phyloP scores from a whole-genome alignment of 2,329 filamentous ascomycete genomes.

The Aureobasidium subglaciale region DNA sequence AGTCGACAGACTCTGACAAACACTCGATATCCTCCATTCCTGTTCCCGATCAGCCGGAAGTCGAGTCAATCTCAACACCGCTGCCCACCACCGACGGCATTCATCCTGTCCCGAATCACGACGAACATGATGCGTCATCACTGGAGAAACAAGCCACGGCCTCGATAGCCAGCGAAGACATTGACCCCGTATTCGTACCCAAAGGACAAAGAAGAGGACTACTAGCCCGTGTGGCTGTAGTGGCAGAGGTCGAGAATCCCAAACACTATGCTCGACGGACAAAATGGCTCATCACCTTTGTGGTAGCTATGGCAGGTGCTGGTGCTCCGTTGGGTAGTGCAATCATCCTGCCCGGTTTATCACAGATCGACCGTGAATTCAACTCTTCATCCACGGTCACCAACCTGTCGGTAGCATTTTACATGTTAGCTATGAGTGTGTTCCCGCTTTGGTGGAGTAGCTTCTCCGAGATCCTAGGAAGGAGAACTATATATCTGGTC shows the following conservation, averaged over 20 bases:
- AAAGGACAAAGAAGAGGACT: slow-evolving; percentile 59
- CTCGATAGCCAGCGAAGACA: slow-evolving; percentile 5
- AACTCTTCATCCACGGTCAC: slow-evolving; percentile 57
- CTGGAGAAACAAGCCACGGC: not conserved
- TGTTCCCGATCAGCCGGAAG: not conserved
- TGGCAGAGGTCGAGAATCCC: slow-evolving; percentile 73
- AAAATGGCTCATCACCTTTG: slow-evolving; percentile 79
- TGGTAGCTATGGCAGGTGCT: slow-evolving; percentile 69
- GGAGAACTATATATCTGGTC: slow-evolving; percentile 69
- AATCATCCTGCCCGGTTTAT: slow-evolving; percentile 67
- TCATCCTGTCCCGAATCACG: not conserved
- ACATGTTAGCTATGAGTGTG: slow-evolving; percentile 77
- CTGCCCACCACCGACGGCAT: slow-evolving; percentile 2
- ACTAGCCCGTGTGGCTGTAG: slow-evolving; percentile 60
- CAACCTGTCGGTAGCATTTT: slow-evolving; percentile 70
- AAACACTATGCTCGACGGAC: slow-evolving; percentile 63
- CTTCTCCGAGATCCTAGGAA: slow-evolving; percentile 64
- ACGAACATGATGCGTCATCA: not conserved
- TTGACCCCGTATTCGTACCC: slow-evolving; percentile 39
- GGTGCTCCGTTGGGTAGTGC: slow-evolving; percentile 77
- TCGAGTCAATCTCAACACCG: not conserved
- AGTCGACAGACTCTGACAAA: not conserved
- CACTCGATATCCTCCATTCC: not conserved
- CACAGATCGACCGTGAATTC: slow-evolving; percentile 55
- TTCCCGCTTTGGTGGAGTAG: slow-evolving; percentile 84